Conservation (phyloP, 495 filamentous ascomycete species). For the Podospora tetraspora region DNA sequence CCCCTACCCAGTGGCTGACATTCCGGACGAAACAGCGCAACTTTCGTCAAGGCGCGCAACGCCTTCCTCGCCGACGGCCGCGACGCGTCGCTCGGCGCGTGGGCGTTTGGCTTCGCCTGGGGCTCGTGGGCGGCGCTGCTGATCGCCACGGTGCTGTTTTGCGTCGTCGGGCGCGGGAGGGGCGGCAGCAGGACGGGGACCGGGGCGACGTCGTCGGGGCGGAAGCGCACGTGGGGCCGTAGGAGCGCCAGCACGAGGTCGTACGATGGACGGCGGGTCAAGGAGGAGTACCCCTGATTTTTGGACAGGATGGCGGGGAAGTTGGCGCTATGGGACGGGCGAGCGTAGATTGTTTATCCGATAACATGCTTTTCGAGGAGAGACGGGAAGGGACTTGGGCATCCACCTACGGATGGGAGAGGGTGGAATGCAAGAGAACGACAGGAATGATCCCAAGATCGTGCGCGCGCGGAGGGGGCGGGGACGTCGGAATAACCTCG, state of each 20-base stretch:
- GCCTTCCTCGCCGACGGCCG: slow-evolving; percentile 57
- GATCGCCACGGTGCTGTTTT: slow-evolving; percentile 68
- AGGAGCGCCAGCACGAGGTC: slow-evolving; percentile 37
- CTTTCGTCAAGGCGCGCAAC: slow-evolving; percentile 71
- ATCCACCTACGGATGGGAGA: not conserved
- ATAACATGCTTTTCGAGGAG: not conserved
- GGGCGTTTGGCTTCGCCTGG: slow-evolving; percentile 86
- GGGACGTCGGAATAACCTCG: not conserved
- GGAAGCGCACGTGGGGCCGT: slow-evolving; percentile 29
- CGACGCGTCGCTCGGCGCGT: slow-evolving; percentile 57
- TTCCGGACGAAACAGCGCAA: slow-evolving; percentile 35
- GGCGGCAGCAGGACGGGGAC: slow-evolving; percentile 9
- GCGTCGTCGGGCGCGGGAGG: slow-evolving; percentile 43
- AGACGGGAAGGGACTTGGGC: not conserved
- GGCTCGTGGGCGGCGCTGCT: slow-evolving; percentile 64
- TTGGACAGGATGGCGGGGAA: not conserved
- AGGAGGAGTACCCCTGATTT: slow-evolving; percentile 53
- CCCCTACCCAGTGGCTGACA: slow-evolving; percentile 15
- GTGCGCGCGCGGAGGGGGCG: not conserved
- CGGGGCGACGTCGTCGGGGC: not conserved
- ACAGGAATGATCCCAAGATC: slow-evolving; percentile 11
- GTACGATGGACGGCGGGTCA: slow-evolving; percentile 53
- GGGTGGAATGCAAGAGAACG: not conserved
- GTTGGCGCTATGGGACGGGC: not conserved
- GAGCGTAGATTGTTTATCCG: not conserved